These are phyloP conservation scores for Sugiyamaella neomexicana DNA, from an alignment of 1,139 yeast genomes.

Conservation along the genomic window DNA sequence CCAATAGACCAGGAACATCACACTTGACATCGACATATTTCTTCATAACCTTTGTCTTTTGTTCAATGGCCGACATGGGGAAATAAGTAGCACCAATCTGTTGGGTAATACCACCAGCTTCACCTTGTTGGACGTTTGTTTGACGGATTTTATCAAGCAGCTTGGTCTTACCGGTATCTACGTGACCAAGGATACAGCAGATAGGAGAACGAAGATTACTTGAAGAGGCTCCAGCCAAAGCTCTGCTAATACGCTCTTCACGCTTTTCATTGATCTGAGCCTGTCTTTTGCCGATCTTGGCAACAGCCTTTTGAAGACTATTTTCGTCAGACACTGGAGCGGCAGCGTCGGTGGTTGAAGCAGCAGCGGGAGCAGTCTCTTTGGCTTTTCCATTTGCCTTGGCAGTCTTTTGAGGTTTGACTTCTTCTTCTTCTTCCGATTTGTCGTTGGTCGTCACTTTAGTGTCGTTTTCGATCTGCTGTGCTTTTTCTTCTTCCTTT, in stretches of 20 bases:
- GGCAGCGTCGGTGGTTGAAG: constrained; percentile 25
- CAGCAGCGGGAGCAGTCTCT: constrained; percentile 28
- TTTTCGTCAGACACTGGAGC: constrained; percentile 24
- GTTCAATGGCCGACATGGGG: constrained; percentile 92
- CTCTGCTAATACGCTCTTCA: constrained; percentile 43
- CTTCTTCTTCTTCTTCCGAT: constrained; percentile 24
- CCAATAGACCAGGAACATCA: constrained; percentile 94
- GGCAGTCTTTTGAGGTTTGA: constrained; percentile 17
- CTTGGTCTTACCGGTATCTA: constrained; percentile 98
- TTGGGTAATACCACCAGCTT: constrained; percentile 99
- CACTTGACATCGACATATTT: constrained; percentile 73
- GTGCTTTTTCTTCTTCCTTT: constrained; percentile 25
- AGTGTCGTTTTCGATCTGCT: constrained; percentile 19
- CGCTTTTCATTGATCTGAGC: constrained; percentile 41
- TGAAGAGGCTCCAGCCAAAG: constrained; percentile 40
- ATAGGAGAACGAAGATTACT: constrained; percentile 89
- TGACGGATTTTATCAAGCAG: constrained; percentile 95
- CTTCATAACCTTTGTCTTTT: constrained; percentile 90
- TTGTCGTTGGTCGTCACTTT: background rate
- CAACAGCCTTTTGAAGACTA: constrained; percentile 36
- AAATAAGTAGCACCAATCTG: constrained; percentile 99
- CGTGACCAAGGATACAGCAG: constrained; percentile 98
- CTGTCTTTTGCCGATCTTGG: constrained; percentile 32
- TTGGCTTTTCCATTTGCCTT: constrained; percentile 32
- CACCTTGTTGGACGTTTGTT: constrained; percentile 99